Base-by-base conservation (phyloP, 768 basidiomycete species). In the Boletus huronensis region DNA sequence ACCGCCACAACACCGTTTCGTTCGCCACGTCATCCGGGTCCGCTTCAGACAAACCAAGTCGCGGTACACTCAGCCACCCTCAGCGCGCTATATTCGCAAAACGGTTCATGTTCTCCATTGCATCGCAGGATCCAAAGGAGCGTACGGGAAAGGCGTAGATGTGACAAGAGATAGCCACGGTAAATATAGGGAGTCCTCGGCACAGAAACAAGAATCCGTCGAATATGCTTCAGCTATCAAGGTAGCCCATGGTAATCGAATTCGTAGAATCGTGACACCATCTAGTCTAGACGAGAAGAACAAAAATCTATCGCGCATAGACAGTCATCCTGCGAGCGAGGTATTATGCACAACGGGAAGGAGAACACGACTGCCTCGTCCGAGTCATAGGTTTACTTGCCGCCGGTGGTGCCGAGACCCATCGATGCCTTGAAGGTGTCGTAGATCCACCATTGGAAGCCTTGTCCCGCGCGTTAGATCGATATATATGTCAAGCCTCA, bases 391-490 rank as follows among this genome's bases (percentile, higher is more conserved):
- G 3, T 8, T 74, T 87, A 92, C 75, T 92, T 92, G 72, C 90
- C 90, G 77, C 90, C 90, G 35, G 90, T 91, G 50, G 90, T 92
- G 56, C 90, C 90, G 72, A 92, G 78, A 66, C 90, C 90, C 86
- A 92, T 87, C 49, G 85, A 69, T 25, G 81, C 54, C 79, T 93
- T 93, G 83, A 92, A 93, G 48, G 82, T 77, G 70, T 93, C 92
- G 71, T 93, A 93, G 74, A 93, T 91, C 88, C 90, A 92, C 90
- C 89, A 91, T 79, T 91, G 88, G 87, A 90, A 90, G 66, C 88
- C 91, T 76, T 74, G 35, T 28, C 11, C 6, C 16, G 6, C 6
- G 17, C 7, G 68, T 59, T 40, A 49, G 52, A 48, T 38, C 25
- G 7, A 36, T 2, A 19, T 23, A 14, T 17, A 2, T 7, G 13